A percentile compares a stretch with the other conserved stretches of the same genome.
Evolutionary conservation across 495 filamentous ascomycete species (phyloP).

Genomic region (Penicillium robsamsonii): DNA sequence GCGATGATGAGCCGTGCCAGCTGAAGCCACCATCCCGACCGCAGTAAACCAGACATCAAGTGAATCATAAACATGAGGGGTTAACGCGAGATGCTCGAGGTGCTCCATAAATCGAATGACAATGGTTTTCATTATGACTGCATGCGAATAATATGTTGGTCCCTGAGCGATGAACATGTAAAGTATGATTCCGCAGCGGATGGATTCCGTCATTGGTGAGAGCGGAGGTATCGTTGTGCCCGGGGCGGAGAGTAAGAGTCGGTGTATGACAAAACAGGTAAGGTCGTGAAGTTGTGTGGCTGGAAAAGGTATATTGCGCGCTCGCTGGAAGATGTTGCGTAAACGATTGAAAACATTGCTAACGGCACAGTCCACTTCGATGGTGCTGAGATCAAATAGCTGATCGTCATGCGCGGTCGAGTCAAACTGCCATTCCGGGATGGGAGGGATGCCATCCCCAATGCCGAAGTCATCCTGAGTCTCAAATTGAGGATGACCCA

Average conservation of each 20-base stretch:
- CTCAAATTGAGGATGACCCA: slow-evolving; percentile 46
- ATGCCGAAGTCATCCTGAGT: slow-evolving; percentile 47
- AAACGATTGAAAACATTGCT: slow-evolving; percentile 41
- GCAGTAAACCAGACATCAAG: slow-evolving; percentile 40
- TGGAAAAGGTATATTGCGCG: slow-evolving; percentile 24
- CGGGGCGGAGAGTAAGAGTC: slow-evolving; percentile 36
- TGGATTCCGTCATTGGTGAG: slow-evolving; percentile 38
- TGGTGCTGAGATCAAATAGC: slow-evolving; percentile 13
- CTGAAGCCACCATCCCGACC: slow-evolving; percentile 40
- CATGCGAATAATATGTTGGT: slow-evolving; percentile 52
- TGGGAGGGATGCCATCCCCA: slow-evolving; percentile 46
- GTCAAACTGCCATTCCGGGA: slow-evolving; percentile 43
- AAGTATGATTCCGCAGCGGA: slow-evolving; percentile 44
- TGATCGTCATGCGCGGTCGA: slow-evolving; percentile 8
- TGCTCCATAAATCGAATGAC: slow-evolving; percentile 28
- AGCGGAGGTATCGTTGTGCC: not conserved
- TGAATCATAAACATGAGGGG: slow-evolving; percentile 12
- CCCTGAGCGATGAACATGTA: slow-evolving; percentile 53
- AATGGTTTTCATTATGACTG: slow-evolving; percentile 33
- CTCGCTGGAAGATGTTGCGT: slow-evolving; percentile 35
- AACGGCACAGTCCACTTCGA: slow-evolving; percentile 33
- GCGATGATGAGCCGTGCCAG: slow-evolving; percentile 25
- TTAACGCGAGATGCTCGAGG: slow-evolving; percentile 24
- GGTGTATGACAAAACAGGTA: slow-evolving; percentile 49
- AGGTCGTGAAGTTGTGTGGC: slow-evolving; percentile 48